Base-by-base conservation (phyloP, 345 rosid genomes). In the Camelina laxa region DNA sequence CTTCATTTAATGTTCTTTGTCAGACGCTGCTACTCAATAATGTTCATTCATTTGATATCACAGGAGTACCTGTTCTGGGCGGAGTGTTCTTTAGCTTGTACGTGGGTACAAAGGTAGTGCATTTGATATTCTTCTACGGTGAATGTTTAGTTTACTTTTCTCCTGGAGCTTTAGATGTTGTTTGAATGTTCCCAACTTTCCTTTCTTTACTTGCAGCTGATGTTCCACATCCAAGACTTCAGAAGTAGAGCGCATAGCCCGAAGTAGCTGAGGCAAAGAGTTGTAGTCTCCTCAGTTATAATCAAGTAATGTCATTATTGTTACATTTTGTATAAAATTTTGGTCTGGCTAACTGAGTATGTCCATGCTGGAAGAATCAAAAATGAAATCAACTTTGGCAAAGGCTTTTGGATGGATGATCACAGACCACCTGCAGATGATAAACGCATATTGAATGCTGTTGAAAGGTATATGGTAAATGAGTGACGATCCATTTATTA, bases 41-140 rank as follows among this genome's bases (percentile, higher is more conserved):
- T 60, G 48, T 75, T 27, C 20, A 36, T 47, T 16, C 51, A 17
- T 69, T 71, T 30, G 16, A 20, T 69, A 80, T 62, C 83, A 4
- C 15, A 94, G 98, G 96, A 67, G 54, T 87, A 48, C 88, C 85
- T 13, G 84, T 85, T 31, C 79, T 93, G 4, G 81, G 81, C 0
- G 88, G 87, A 20, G 84, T 94, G 88, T 75, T 91, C 47, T 9
- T 87, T 22, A 77, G 92, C 44, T 85, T 94, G 75, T 91, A 94
- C 47, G 64, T 90, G 13, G 97, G 89, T 59, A 87, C 96, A 35
- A 94, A 94, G 97, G 97, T 88, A 85, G 72, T 12, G 47, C 31
- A 49, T 44, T 36, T 12, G 8, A 27, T 19, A 5, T 12, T 38
- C 19, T 44, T 0, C 39, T 33, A 16, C 7, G 13, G 39, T 61